phyloP scores from a whole-genome alignment of 2,329 filamentous ascomycete genomes.

The Volutella citrinella region DNA sequence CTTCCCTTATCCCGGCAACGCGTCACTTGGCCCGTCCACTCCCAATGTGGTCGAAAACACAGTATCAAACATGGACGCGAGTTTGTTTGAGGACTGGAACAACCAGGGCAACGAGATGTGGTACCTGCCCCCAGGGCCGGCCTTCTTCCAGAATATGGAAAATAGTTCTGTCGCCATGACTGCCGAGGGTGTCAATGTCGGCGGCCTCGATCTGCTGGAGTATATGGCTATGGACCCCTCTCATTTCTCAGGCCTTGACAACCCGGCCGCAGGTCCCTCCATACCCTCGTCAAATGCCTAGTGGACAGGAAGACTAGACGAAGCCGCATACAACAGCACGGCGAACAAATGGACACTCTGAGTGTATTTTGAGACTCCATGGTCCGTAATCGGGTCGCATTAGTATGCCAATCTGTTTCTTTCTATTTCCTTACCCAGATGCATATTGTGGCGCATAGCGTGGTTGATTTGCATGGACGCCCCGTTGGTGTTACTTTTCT shows the following conservation, averaged over 20 bases:
- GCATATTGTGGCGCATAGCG: too few relatives aligned
- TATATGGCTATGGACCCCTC: conserved; percentile 62
- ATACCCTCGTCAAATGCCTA: conserved; percentile 19
- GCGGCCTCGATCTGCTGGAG: conserved; percentile 64
- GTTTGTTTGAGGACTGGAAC: conserved; percentile 54
- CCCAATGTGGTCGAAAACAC: conserved; percentile 37
- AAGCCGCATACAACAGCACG: too few relatives aligned
- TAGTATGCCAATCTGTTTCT: too few relatives aligned
- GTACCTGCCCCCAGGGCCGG: conserved; percentile 62
- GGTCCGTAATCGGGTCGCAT: too few relatives aligned
- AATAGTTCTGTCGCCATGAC: conserved; percentile 63
- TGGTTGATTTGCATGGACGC: too few relatives aligned
- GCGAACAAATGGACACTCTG: too few relatives aligned
- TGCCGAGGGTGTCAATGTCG: conserved; percentile 64
- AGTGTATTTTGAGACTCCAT: too few relatives aligned
- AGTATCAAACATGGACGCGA: conserved; percentile 33
- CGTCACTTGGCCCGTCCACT: conserved; percentile 49
- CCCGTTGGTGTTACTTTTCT: too few relatives aligned
- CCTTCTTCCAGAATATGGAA: conserved; percentile 63
- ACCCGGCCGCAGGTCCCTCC: conserved; percentile 7
- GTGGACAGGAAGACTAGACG: too few relatives aligned
- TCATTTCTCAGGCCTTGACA: conserved; percentile 36
- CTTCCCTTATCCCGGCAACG: conserved; percentile 52
- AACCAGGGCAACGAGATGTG: conserved; percentile 60
- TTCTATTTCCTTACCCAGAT: too few relatives aligned